Evolutionary conservation across 108 stramenopile genomes (phyloP).

Genomic region (Mediolabrus comicus): DNA sequence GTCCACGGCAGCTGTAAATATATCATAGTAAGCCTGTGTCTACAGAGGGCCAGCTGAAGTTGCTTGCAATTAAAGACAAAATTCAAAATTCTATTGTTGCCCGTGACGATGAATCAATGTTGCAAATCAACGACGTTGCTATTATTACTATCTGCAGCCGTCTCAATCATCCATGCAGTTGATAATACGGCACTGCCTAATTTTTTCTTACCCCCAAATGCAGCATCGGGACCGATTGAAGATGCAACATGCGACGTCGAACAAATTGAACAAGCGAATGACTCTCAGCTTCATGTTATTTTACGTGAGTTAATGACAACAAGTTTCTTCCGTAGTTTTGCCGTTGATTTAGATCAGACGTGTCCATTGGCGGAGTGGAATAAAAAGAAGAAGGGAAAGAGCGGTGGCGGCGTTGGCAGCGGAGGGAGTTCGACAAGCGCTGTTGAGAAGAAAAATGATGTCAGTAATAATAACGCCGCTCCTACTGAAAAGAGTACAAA

Average conservation of each 20-base stretch:
- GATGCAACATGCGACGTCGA: conserved; percentile 82
- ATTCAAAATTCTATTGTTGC: no score
- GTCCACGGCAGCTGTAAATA: no score
- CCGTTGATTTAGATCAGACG: conserved; percentile 73
- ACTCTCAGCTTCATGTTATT: conserved; percentile 78
- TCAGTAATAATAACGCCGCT: not conserved
- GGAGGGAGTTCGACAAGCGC: not conserved
- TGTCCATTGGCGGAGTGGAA: conserved; percentile 69
- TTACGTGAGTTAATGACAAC: conserved; percentile 74
- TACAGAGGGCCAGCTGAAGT: no score
- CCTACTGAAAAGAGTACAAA: not conserved
- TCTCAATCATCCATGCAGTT: not conserved
- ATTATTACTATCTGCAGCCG: no score
- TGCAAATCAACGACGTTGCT: not conserved
- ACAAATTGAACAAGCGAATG: conserved; percentile 87
- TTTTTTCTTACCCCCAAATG: not conserved
- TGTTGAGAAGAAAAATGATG: not conserved
- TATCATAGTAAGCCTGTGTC: no score
- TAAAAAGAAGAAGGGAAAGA: conserved; percentile 18
- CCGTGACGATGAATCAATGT: no score
- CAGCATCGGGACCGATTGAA: conserved; percentile 57
- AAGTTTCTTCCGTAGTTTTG: conserved; percentile 77
- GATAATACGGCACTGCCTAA: not conserved
- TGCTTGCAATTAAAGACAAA: no score
- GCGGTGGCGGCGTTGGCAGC: not conserved